These are phyloP conservation scores for Phylloporus sp. DNA, from an alignment of 768 basidiomycete genomes.

Conservation along the genomic window DNA sequence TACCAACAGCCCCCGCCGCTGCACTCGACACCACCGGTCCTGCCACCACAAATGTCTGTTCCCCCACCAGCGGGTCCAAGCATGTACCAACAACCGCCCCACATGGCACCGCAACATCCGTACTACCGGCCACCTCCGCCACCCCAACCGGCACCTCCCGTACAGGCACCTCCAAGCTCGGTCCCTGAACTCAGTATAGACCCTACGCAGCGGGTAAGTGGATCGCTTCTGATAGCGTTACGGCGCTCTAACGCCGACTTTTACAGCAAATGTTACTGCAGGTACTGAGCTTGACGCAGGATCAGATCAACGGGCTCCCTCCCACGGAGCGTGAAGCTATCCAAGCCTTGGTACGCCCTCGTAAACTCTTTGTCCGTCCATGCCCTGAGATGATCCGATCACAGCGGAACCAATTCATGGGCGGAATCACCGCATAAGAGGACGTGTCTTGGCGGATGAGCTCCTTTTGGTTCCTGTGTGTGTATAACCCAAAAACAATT, in stretches of 20 bases:
- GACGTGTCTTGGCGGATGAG: neutral
- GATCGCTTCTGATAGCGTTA: neutral
- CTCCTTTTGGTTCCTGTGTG: neutral
- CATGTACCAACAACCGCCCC: slow-evolving; percentile 32
- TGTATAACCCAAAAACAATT: no score
- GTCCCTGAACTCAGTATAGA: slow-evolving; percentile 39
- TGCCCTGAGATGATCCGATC: neutral
- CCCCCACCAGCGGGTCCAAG: slow-evolving; percentile 27
- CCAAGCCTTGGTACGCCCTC: slow-evolving; percentile 60
- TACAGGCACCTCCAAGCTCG: slow-evolving; percentile 29
- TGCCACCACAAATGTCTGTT: slow-evolving; percentile 32
- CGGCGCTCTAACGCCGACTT: neutral
- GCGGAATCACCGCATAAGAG: slow-evolving; percentile 28
- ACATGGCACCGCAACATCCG: slow-evolving; percentile 29
- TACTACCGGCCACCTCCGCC: slow-evolving; percentile 32
- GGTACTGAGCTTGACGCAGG: slow-evolving; percentile 75
- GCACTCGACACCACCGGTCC: slow-evolving; percentile 32
- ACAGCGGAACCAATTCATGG: slow-evolving; percentile 35
- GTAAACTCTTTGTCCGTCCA: neutral
- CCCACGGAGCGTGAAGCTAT: slow-evolving; percentile 77
- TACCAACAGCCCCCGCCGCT: slow-evolving; percentile 30
- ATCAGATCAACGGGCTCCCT: slow-evolving; percentile 79
- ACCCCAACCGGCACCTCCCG: slow-evolving; percentile 8
- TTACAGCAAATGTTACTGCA: slow-evolving; percentile 77
- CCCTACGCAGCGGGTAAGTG: slow-evolving; percentile 48